Conservation (phyloP, 2,329 filamentous ascomycete genomes). For the Colletotrichum trifolii region DNA sequence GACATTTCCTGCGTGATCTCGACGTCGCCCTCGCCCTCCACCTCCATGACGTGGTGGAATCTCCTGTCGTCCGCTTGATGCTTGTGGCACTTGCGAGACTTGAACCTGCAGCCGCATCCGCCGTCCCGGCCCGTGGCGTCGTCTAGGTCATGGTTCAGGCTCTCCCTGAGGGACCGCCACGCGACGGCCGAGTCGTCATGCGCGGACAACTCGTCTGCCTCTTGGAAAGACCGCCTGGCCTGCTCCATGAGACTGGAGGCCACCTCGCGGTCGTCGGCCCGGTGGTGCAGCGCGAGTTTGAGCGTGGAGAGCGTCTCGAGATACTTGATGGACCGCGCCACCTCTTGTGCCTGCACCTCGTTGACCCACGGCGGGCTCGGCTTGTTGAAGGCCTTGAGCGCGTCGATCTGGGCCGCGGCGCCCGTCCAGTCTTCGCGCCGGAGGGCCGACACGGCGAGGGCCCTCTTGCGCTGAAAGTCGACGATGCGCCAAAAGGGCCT, state of each 20-base stretch:
- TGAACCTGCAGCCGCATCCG: constrained; percentile 16
- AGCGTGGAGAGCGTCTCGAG: constrained; percentile 20
- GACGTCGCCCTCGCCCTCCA: constrained; percentile 1
- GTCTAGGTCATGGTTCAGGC: neutral
- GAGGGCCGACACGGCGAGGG: constrained; percentile 17
- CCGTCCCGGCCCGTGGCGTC: neutral
- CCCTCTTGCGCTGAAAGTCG: constrained; percentile 23
- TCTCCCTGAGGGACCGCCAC: neutral
- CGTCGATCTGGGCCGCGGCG: constrained; percentile 6
- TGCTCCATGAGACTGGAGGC: too few species aligned
- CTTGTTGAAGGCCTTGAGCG: constrained; percentile 4
- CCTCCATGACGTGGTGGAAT: constrained; percentile 27
- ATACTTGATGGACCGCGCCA: constrained; percentile 17
- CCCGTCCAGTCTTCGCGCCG: neutral
- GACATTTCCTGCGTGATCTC: constrained; percentile 23
- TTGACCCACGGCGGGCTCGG: neutral
- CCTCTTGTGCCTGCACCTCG: constrained; percentile 7
- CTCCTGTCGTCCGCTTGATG: neutral
- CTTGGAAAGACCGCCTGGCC: too few species aligned
- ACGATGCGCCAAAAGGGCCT: constrained; percentile 22
- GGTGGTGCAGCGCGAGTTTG: neutral
- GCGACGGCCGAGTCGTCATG: too few species aligned
- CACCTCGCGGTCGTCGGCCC: too few species aligned
- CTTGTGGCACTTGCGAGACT: constrained; percentile 8
- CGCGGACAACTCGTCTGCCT: too few species aligned